Conservation (phyloP, 495 filamentous ascomycete genomes). For the Tuber magnatum region DNA sequence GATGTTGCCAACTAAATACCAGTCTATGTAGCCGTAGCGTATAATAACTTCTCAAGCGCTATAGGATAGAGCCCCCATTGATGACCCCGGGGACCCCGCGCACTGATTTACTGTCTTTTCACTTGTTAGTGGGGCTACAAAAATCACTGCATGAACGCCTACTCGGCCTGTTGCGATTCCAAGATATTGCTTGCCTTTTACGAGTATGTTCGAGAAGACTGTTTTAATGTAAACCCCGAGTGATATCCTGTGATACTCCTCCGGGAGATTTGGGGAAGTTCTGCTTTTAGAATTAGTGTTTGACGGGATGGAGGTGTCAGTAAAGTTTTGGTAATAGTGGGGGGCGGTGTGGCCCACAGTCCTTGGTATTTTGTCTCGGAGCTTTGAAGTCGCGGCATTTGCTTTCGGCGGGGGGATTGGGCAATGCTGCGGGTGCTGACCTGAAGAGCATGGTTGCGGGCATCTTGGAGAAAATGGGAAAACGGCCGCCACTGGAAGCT, state of each 20-base stretch:
- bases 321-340: background rate
- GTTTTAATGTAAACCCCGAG: background rate
- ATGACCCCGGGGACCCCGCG: background rate
- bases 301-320: background rate
- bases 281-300: background rate
- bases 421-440: background rate
- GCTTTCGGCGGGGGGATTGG: background rate
- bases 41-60: background rate
- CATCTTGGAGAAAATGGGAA: background rate
- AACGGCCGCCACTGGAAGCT: background rate
- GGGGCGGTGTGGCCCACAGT: background rate
- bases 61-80: background rate
- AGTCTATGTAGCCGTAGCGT: background rate
- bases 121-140: background rate
- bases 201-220: background rate
- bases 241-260: slow-evolving; percentile 4
- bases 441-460: background rate
- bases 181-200: background rate
- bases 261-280: background rate
- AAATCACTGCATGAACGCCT: background rate
- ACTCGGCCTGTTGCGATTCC: background rate
- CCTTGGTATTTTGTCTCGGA: background rate
- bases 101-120: background rate
- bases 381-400: background rate
- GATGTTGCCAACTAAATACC: background rate